These are phyloP conservation scores for Furcasterigmium sp. DNA, from an alignment of 2,329 filamentous ascomycete species.

Conservation along the genomic window DNA sequence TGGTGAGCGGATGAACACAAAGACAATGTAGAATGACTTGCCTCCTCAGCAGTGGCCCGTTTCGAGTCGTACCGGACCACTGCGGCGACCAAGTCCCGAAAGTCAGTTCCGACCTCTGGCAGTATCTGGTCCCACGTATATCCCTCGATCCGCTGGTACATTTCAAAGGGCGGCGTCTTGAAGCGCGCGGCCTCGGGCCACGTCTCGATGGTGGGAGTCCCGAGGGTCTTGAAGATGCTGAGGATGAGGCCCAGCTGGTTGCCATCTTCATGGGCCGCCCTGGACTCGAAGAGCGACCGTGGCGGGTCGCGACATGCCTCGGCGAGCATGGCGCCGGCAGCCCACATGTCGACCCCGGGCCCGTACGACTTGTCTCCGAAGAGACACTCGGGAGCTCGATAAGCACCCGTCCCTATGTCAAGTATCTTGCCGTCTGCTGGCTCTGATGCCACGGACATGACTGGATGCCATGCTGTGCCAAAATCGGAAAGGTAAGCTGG, in stretches of 20 bases:
- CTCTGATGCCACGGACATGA: conserved; percentile 55
- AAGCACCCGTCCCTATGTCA: conserved; percentile 89
- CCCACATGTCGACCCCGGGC: conserved; percentile 80
- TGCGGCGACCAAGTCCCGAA: conserved; percentile 59
- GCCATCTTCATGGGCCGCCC: conserved; percentile 67
- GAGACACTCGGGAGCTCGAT: conserved; percentile 83
- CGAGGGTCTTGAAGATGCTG: conserved; percentile 87
- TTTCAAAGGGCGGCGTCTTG: conserved; percentile 77
- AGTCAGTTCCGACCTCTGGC: conserved; percentile 50
- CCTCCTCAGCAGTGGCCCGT: conserved; percentile 58
- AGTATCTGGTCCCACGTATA: conserved; percentile 67
- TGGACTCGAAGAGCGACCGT: conserved; percentile 74
- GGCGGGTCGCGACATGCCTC: conserved; percentile 58
- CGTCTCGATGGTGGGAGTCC: conserved; percentile 70
- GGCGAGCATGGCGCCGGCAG: conserved; percentile 74
- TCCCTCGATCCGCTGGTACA: conserved; percentile 70
- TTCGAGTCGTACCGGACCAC: conserved; percentile 69
- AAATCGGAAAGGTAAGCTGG: conserved; percentile 85
- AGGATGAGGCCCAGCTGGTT: conserved; percentile 87
- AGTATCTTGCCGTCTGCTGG: conserved; percentile 67
- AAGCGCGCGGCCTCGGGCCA: conserved; percentile 79
- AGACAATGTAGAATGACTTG: conserved; percentile 10
- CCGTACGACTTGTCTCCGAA: conserved; percentile 78
- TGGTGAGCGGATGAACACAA: background rate
- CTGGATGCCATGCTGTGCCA: conserved; percentile 79